Base-by-base conservation (phyloP, 257 asterid genomes). In the Voacanga thouarsii region DNA sequence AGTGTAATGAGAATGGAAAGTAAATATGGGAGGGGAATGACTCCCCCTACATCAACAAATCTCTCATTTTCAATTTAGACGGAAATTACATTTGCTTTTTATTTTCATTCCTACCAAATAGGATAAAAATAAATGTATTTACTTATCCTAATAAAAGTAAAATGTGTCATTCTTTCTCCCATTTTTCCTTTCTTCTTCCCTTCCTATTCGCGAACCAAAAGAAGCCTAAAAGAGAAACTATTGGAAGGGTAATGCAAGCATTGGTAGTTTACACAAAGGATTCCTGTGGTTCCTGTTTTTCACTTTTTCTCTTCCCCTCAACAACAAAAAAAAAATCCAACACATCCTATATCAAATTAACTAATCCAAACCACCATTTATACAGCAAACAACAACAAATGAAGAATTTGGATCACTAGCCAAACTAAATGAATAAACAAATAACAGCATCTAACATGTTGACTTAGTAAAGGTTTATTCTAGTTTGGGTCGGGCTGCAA, bases 401-500 rank as follows among this genome's bases (percentile, higher is more conserved):
- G 63, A 61, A 61, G 78, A 74, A 74, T 74, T 74, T 74, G 10
- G 44, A 43, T 2, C 71, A 21, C 61, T 19, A 78, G 21, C 64
- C 12, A 57, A 41, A 26, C 33, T 53, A 71, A 24, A 71, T 14
- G n/a, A 45, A 47, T 71, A 45, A 26, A 72, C 19, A 74, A 37
- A 56, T 56, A n/a, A 74, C 12, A n/a, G 55, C 43, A 57, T 50
- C 45, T 30, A 67, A 75, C 56, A 53, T 50, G 56, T 68, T 67
- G 50, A 43, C 85, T 88, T 79, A 94, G 83, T 88, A 92, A 19
- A 94, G 94, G 90, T 94, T 94, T 85, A 94, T 89, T 85, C 98
- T 86, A 59, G 97, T 88, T 84, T 82, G 86, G 26, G 92, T 92
- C 71, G 71, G 69, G 77, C 85, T 85, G 43, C 98, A 89, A 78